Evolutionary conservation across 352 stramenopile genomes (phyloP).

Genomic region (Phytophthora tentaculata): DNA sequence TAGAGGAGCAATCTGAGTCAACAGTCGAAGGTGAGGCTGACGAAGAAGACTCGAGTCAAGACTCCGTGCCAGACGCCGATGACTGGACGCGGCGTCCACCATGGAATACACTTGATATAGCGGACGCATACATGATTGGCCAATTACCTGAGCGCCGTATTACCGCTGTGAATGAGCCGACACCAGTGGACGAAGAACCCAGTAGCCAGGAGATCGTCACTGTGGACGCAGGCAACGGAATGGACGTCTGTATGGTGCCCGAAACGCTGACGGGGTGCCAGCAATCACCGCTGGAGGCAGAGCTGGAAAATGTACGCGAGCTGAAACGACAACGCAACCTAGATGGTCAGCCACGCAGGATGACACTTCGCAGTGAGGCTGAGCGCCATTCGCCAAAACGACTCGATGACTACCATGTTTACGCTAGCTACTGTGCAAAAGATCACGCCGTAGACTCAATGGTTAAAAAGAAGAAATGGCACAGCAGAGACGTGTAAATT

Average conservation of each 20-base stretch:
- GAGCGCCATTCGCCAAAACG: conserved; percentile 1
- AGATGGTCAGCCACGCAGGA: neutral
- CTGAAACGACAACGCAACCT: conserved; percentile 3
- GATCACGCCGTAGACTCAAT: neutral
- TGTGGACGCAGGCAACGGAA: neutral
- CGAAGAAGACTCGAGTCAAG: too few relatives aligned
- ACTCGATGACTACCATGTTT: conserved; percentile 12
- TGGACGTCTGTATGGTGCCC: conserved; percentile 10
- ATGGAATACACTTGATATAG: conserved; percentile 6
- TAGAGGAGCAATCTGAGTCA: too few relatives aligned
- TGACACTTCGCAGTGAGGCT: conserved; percentile 1
- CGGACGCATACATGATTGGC: neutral
- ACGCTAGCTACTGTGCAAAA: conserved; percentile 6
- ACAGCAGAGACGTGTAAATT: conserved; percentile 3
- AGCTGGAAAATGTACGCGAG: conserved; percentile 12
- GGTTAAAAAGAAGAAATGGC: neutral
- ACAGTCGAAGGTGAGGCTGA: too few relatives aligned
- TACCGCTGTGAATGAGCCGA: neutral
- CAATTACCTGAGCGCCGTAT: too few relatives aligned
- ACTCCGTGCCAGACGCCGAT: neutral
- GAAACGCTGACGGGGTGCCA: conserved; percentile 6
- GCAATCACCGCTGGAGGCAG: conserved; percentile 6
- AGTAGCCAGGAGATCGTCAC: neutral
- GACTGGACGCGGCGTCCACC: neutral
- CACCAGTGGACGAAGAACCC: neutral